A percentile compares a stretch with the other conserved stretches of the same genome.
These are phyloP conservation scores for Sarocladium strictum DNA, from an alignment of 2,329 filamentous ascomycete genomes.

Conservation along the genomic window DNA sequence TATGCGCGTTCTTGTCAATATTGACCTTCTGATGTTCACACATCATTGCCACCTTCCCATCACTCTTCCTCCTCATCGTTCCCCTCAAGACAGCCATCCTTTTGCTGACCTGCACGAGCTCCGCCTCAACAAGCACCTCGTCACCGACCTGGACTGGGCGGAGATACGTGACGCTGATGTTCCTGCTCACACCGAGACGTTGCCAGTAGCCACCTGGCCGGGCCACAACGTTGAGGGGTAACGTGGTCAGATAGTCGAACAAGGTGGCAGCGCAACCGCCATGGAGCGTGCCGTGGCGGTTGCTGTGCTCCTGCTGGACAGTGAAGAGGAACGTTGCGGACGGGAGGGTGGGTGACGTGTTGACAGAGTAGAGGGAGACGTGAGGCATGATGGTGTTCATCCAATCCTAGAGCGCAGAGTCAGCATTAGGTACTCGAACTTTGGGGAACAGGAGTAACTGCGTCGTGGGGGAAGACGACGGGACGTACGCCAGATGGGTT, in stretches of 20 bases:
- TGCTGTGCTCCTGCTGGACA: conserved; percentile 45
- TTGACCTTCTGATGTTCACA: conserved; percentile 63
- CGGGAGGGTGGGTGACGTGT: conserved; percentile 28
- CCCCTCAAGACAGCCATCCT: conserved; percentile 47
- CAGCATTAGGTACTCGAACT: no score
- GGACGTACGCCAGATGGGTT: conserved; percentile 1
- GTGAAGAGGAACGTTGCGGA: conserved; percentile 40
- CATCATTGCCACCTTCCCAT: conserved; percentile 46
- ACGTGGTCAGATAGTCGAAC: conserved; percentile 60
- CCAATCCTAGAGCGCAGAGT: conserved; percentile 34
- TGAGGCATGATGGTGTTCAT: conserved; percentile 34
- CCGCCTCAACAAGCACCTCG: conserved; percentile 47
- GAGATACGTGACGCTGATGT: conserved; percentile 61
- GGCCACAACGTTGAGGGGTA: conserved; percentile 50
- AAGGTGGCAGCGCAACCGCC: conserved; percentile 60
- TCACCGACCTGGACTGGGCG: conserved; percentile 50
- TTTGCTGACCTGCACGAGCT: conserved; percentile 52
- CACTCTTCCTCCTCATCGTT: conserved; percentile 46
- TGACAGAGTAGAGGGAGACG: conserved; percentile 33
- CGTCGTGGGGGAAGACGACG: no score
- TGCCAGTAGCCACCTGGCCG: conserved; percentile 53
- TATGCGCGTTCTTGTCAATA: conserved; percentile 40
- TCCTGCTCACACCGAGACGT: conserved; percentile 57
- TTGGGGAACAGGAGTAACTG: no score
- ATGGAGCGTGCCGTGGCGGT: conserved; percentile 49